Conservation (phyloP, 2,329 filamentous ascomycete species). For the Alternaria postmessia region DNA sequence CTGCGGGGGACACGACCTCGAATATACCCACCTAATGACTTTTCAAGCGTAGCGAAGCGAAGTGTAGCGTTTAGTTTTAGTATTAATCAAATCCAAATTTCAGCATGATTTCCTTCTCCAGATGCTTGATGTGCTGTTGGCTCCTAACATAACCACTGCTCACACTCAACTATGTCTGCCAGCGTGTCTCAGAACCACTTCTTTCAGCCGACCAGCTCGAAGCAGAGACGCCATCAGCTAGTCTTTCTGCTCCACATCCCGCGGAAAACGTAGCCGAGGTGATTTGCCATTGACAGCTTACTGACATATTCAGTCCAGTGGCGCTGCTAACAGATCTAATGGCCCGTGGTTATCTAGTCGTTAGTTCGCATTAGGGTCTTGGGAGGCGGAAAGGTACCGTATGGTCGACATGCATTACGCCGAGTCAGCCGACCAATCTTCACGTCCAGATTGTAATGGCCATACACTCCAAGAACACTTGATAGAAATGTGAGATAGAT, state of each 20-base stretch:
- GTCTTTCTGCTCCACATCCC: background rate
- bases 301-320: too few relatives aligned
- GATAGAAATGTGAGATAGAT: background rate
- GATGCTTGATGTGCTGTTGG: background rate
- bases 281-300: too few relatives aligned
- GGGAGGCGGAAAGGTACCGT: background rate
- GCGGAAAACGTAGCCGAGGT: too few relatives aligned
- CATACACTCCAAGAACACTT: background rate
- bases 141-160: background rate
- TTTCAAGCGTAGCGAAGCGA: background rate
- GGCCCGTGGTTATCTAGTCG: background rate
- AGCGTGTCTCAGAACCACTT: background rate
- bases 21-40: conserved; percentile 1
- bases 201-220: background rate
- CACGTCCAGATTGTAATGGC: background rate
- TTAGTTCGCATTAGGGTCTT: background rate
- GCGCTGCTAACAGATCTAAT: background rate
- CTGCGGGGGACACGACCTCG: background rate
- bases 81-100: background rate
- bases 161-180: background rate
- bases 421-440: background rate
- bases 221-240: background rate
- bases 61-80: background rate
- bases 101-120: background rate
- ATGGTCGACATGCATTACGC: background rate